These are phyloP conservation scores for Shiraia sp. DNA, from an alignment of 2,329 filamentous ascomycete species.

Conservation along the genomic window DNA sequence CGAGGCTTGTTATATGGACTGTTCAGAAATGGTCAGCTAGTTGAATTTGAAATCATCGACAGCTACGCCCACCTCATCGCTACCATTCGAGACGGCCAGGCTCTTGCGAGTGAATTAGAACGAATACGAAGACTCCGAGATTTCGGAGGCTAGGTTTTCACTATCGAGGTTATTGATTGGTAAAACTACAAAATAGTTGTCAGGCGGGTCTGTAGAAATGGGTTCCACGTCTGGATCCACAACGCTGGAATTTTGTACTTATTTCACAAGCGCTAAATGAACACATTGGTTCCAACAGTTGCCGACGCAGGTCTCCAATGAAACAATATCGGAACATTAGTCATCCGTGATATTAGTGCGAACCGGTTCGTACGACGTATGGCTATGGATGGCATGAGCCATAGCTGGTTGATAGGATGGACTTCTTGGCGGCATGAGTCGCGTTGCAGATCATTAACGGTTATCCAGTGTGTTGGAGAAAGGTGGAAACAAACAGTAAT, in stretches of 20 bases:
- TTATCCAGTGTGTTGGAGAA: slow-evolving; percentile 45
- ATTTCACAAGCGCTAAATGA: slow-evolving; percentile 51
- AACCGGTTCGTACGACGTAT: slow-evolving; percentile 53
- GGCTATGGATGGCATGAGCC: slow-evolving; percentile 51
- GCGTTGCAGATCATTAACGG: slow-evolving; percentile 10
- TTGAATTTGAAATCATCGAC: slow-evolving; percentile 44
- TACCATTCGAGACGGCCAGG: slow-evolving; percentile 44
- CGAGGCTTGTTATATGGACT: slow-evolving; percentile 55
- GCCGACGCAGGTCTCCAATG: slow-evolving; percentile 47
- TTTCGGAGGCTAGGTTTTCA: slow-evolving; percentile 51
- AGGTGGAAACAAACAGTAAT: slow-evolving; percentile 53
- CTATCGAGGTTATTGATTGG: slow-evolving; percentile 49
- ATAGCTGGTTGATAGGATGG: slow-evolving; percentile 52
- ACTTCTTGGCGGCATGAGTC: slow-evolving; percentile 11
- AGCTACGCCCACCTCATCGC: slow-evolving; percentile 43
- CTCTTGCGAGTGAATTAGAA: slow-evolving; percentile 53
- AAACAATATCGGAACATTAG: slow-evolving; percentile 49
- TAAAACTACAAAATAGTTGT: slow-evolving; percentile 49
- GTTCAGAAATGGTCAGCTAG: slow-evolving; percentile 49
- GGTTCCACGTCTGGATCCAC: slow-evolving; percentile 47
- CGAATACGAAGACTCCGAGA: slow-evolving; percentile 49
- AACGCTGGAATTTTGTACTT: slow-evolving; percentile 33
- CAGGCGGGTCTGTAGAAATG: slow-evolving; percentile 46
- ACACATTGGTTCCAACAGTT: slow-evolving; percentile 53
- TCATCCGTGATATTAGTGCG: slow-evolving; percentile 55